Evolutionary conservation across 495 filamentous ascomycete species (phyloP).

Genomic region (Hypoxylon crocopeplum): DNA sequence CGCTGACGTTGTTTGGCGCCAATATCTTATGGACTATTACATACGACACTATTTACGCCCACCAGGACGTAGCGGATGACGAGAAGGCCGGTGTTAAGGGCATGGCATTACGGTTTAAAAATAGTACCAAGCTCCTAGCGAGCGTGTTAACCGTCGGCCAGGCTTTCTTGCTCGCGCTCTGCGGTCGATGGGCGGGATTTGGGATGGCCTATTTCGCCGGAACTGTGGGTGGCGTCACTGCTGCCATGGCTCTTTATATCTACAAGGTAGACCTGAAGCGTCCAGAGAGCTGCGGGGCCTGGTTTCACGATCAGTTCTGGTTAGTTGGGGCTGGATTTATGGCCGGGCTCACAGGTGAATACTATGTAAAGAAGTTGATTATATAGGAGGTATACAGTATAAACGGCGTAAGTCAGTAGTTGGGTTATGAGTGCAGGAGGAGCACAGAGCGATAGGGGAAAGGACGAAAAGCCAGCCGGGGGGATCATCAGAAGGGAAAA

Average conservation of each 20-base stretch:
- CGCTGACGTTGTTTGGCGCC: constrained; percentile 33
- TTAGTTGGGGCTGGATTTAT: constrained; percentile 26
- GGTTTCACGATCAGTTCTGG: constrained; percentile 40
- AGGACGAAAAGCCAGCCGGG: no score
- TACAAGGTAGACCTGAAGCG: constrained; percentile 33
- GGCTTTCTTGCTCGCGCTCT: constrained; percentile 13
- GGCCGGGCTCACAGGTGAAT: constrained; percentile 13
- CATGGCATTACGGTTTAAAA: constrained; percentile 45
- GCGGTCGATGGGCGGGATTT: constrained; percentile 27
- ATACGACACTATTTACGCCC: constrained; percentile 57
- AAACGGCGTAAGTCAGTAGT: no score
- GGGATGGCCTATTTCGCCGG: constrained; percentile 16
- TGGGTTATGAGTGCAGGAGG: no score
- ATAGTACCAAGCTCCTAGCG: constrained; percentile 31
- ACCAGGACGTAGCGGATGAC: constrained; percentile 54
- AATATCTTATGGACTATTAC: constrained; percentile 50
- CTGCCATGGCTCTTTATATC: constrained; percentile 26
- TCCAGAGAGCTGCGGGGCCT: constrained; percentile 32
- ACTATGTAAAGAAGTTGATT: no score
- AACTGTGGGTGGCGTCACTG: constrained; percentile 14
- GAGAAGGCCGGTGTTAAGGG: constrained; percentile 48
- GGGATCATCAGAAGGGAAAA: no score
- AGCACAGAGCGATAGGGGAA: no score
- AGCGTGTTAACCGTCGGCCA: constrained; percentile 4
- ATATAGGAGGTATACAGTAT: no score